Evolutionary conservation across 1,284 basidiomycete species (phyloP), one percentile per base, ranked within the genome.

Genomic region (Pyrrhoderma lamaoense): DNA sequence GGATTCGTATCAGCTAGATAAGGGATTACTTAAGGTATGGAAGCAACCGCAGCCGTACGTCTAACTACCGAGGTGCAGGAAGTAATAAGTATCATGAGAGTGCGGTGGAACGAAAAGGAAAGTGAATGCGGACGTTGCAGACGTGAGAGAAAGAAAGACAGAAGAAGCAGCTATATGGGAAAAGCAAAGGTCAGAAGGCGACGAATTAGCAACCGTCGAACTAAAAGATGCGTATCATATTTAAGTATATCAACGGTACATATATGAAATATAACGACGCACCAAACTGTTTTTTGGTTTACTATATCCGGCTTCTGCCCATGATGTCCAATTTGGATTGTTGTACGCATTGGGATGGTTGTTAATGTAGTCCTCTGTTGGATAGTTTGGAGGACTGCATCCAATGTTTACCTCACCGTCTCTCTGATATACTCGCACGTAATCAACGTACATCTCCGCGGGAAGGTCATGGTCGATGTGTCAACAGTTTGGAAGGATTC

Each of bases 381-480:
- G 79, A 63, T 73, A 75, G 56, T 72, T 68, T 16, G 57, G 45
- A 1, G 80, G 80, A 55, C 76, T 70, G 60, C 80, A 83, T 2
- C 78, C 77, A 25, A 80, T 65, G 58, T 74, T 75, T 37, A 66
- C 66, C 23, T 70, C 59, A 23, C 68, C 65, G 27, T 68, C 65
- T 37, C 73, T 68, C 61, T 75, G 76, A 60, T 79, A 80, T 36
- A 82, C 74, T 14, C 81, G 68, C 9, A 82, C 70, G 60, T 80
- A 82, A 63, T 83, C 80, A 42, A 83, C 64, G 34, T 69, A 65
- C 67, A 80, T 68, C 57, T 73, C 64, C 23, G 68, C 67, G 3
- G 79, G 65, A 74, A 77, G 19, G 61, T 62, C 60, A 79, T 61
- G 16, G 68, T 45, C 1, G 58, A 46, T 36, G 68, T 61, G 49